Evolutionary conservation across 2,329 filamentous ascomycete genomes (phyloP).

Genomic region (Beauveria bassiana): DNA sequence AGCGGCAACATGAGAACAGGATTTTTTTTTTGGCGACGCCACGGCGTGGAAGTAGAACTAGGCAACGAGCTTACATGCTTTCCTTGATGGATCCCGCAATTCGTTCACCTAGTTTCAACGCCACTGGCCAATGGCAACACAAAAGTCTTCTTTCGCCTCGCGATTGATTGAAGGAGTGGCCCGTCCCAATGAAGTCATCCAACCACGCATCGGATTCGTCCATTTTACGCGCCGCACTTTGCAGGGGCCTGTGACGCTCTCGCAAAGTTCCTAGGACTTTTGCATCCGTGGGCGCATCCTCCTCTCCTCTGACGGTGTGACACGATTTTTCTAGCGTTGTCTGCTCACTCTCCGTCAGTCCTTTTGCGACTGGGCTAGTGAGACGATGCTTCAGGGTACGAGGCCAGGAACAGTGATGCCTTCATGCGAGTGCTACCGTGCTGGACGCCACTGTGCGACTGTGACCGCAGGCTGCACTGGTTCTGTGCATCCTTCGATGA

Average conservation of each 20-base stretch:
- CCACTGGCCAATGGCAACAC: constrained; percentile 9
- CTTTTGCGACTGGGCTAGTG: background rate
- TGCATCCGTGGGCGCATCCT: background rate
- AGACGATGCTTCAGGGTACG: background rate
- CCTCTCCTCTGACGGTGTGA: background rate
- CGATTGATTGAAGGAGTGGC: constrained; percentile 11
- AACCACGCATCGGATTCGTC: constrained; percentile 8
- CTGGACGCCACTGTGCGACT: background rate
- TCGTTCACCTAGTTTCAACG: background rate
- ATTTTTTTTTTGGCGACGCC: background rate
- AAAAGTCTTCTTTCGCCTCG: background rate
- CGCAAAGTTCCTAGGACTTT: background rate
- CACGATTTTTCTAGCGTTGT: background rate
- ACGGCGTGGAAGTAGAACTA: background rate
- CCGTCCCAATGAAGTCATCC: constrained; percentile 5
- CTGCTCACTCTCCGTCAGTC: background rate
- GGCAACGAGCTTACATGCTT: background rate
- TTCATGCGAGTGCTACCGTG: background rate
- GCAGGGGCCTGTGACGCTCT: background rate
- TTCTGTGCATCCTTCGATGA: background rate
- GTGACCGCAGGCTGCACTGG: background rate
- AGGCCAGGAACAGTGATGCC: background rate
- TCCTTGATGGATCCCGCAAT: constrained; percentile 5
- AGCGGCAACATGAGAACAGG: background rate
- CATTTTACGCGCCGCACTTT: constrained; percentile 9